These are phyloP conservation scores for Macrotyloma uniflorum DNA, from an alignment of 306 rosid species.

Conservation along the genomic window DNA sequence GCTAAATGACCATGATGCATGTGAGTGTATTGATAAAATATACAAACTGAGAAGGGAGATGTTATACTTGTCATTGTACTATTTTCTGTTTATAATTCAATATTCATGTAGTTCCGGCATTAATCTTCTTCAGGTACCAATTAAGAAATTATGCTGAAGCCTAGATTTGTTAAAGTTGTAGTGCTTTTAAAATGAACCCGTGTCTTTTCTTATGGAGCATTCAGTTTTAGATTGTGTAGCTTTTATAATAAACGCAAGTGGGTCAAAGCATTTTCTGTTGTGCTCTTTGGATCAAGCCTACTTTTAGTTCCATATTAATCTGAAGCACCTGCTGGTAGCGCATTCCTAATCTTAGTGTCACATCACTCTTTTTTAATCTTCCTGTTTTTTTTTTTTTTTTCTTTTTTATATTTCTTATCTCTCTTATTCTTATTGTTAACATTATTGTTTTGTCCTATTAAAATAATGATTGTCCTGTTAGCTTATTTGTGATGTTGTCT, in stretches of 20 bases:
- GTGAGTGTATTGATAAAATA: constrained; percentile 9
- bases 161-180: not conserved
- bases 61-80: not conserved
- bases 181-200: constrained; percentile 7
- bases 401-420: constrained; percentile 1
- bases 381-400: constrained; percentile 16
- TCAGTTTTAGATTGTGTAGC: constrained; percentile 10
- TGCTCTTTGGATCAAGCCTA: not conserved
- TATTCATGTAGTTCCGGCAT: not conserved
- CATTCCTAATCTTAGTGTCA: constrained; percentile 3
- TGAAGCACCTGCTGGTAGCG: constrained; percentile 7
- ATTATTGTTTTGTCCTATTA: constrained; percentile 14
- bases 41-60: not conserved
- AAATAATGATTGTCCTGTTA: constrained; percentile 10
- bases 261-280: not conserved
- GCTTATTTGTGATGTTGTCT: constrained; percentile 27
- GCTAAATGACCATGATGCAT: not conserved
- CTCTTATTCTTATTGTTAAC: not conserved
- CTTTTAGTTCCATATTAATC: constrained; percentile 14
- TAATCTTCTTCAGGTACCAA: constrained; percentile 18
- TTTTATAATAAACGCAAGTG: not conserved
- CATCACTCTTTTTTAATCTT: not conserved
- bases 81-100: constrained; percentile 6
- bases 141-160: not conserved
- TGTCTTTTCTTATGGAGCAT: constrained; percentile 8